phyloP scores from a whole-genome alignment of 208 protist species.

The Tritrichomonas foetus region DNA sequence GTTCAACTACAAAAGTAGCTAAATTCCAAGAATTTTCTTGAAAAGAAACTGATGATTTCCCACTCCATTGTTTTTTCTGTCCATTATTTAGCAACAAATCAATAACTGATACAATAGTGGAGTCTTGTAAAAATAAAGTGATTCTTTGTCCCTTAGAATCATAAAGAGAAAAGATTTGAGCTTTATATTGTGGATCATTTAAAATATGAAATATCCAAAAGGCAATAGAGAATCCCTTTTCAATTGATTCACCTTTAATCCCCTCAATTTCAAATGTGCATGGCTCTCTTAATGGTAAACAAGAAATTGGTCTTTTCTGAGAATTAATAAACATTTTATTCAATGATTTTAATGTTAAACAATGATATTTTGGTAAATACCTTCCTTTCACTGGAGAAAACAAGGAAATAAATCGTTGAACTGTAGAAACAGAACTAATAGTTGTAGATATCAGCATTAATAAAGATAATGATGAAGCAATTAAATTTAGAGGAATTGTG shows the following conservation, averaged over 20 bases:
- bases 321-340: neutral
- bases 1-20: neutral
- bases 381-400: neutral
- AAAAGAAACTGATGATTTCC: neutral
- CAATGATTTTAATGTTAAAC: neutral
- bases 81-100: neutral
- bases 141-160: neutral
- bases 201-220: neutral
- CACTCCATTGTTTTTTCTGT: neutral
- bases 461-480: neutral
- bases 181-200: neutral
- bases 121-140: neutral
- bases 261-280: neutral
- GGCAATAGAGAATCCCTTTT: neutral
- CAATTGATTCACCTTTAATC: neutral
- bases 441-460: neutral
- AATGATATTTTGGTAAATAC: neutral
- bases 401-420: neutral
- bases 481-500: too few relatives aligned
- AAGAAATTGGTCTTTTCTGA: neutral
- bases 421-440: neutral
- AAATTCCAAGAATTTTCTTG: neutral
- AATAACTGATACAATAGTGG: neutral
- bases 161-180: neutral
- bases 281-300: neutral